phyloP scores from a whole-genome alignment of 345 rosid species.

The Gossypium ekmanianum region DNA sequence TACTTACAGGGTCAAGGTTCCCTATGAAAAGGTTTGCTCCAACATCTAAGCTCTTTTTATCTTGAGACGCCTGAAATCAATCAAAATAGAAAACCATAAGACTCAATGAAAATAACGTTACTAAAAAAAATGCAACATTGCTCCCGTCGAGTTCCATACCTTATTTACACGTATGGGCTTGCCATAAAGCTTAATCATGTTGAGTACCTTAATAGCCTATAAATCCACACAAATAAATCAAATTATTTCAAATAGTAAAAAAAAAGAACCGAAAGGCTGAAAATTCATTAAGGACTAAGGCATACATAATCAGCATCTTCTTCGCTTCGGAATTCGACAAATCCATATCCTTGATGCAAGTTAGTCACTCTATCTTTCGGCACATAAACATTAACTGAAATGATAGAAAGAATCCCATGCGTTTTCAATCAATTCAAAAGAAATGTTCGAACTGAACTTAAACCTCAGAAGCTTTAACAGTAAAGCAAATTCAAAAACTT shows the following conservation, averaged over 20 bases:
- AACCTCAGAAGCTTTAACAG: neutral
- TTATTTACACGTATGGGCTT: constrained; percentile 96
- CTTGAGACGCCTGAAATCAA: constrained; percentile 85
- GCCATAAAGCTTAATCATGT: constrained; percentile 94
- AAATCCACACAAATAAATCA: neutral
- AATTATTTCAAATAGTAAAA: neutral
- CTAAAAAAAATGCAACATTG: neutral
- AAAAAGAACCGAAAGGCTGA: neutral
- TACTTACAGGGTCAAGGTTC: constrained; percentile 91
- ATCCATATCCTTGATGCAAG: constrained; percentile 91
- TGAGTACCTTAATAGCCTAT: constrained; percentile 94
- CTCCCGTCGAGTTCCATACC: constrained; percentile 32
- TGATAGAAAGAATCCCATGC: constrained; percentile 2
- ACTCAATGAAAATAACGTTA: neutral
- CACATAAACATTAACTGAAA: constrained; percentile 84
- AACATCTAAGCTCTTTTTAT: constrained; percentile 95
- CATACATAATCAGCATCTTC: constrained; percentile 97
- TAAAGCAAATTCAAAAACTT: neutral
- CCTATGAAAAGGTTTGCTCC: constrained; percentile 98
- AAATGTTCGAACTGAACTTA: neutral
- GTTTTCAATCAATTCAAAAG: neutral
- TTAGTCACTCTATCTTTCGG: constrained; percentile 97
- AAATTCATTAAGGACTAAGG: neutral
- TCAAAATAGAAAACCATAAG: neutral
- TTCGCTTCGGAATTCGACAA: constrained; percentile 87